phyloP scores from a whole-genome alignment of 192 early-diverging fungal genomes.

The Coemansia sp. region DNA sequence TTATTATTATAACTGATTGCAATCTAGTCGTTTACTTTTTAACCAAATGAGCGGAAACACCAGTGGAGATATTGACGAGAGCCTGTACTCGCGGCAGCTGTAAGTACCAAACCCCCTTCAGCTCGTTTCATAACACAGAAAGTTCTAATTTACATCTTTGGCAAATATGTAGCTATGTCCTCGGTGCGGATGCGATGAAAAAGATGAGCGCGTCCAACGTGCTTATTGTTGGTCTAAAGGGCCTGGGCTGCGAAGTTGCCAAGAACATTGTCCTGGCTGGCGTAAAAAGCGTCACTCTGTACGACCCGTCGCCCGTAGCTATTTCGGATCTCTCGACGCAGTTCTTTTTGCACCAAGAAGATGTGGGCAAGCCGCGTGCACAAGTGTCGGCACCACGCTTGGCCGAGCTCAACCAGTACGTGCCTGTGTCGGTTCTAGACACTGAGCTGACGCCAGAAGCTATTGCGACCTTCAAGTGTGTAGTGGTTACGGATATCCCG shows the following conservation, averaged over 20 bases:
- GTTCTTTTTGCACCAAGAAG: constrained; percentile 85
- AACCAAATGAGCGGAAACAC: constrained; percentile 19
- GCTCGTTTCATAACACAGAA: not conserved
- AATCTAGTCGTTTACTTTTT: constrained; percentile 14
- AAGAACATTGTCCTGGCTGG: constrained; percentile 99
- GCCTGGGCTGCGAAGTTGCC: constrained; percentile 97
- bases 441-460: constrained; percentile 74
- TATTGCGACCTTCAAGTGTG: constrained; percentile 64
- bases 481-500: constrained; percentile 84
- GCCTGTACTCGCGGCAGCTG: constrained; percentile 98
- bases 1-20: constrained; percentile 9
- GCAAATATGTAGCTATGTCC: constrained; percentile 72
- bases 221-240: constrained; percentile 92
- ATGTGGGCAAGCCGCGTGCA: constrained; percentile 87
- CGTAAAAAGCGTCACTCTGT: constrained; percentile 96
- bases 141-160: not conserved
- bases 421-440: constrained; percentile 83
- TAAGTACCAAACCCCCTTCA: constrained; percentile 57
- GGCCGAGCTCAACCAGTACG: constrained; percentile 96
- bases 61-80: constrained; percentile 78
- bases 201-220: constrained; percentile 97
- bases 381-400: constrained; percentile 73
- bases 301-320: constrained; percentile 76
- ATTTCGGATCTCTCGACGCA: constrained; percentile 81
- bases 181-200: constrained; percentile 95